Evolutionary conservation across 805 yeast species (phyloP).

Genomic region (Metschnikowia lachancei): DNA sequence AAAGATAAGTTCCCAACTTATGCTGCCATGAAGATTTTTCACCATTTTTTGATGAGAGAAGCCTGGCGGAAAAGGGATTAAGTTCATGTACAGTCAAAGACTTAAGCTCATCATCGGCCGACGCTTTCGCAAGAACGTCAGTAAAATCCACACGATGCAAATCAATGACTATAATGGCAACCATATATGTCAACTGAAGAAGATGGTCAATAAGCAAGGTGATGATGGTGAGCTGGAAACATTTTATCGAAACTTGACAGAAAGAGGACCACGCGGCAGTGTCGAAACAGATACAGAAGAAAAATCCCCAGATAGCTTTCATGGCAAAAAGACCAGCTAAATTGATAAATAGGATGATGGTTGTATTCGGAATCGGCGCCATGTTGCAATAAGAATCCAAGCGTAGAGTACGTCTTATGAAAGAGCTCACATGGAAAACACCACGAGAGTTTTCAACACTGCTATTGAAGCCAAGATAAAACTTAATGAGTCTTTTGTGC

Average conservation of each 20-base stretch:
- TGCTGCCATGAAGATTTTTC: constrained; percentile 24
- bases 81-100: constrained; percentile 26
- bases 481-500: constrained; percentile 29
- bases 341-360: constrained; percentile 24
- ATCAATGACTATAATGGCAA: constrained; percentile 67
- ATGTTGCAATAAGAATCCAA: constrained; percentile 10
- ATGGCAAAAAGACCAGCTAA: constrained; percentile 16
- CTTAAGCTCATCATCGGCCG: constrained; percentile 10
- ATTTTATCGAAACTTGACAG: neutral
- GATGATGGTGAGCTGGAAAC: constrained; percentile 19
- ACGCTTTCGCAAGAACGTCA: constrained; percentile 36
- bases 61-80: constrained; percentile 25
- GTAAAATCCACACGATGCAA: constrained; percentile 59
- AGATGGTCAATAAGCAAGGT: constrained; percentile 57
- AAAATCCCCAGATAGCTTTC: constrained; percentile 4
- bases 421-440: constrained; percentile 13
- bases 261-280: neutral
- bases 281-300: constrained; percentile 5
- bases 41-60: constrained; percentile 20
- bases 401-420: constrained; percentile 10
- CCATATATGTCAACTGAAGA: constrained; percentile 61
- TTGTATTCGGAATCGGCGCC: constrained; percentile 25
- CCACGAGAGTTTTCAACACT: constrained; percentile 17
- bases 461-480: constrained; percentile 29
- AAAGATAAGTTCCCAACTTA: constrained; percentile 26